Percentiles rank a stretch among this genome's conserved stretches.
These are phyloP conservation scores for Erysimum cheiri DNA, from an alignment of 441 rosid genomes.

Conservation along the genomic window DNA sequence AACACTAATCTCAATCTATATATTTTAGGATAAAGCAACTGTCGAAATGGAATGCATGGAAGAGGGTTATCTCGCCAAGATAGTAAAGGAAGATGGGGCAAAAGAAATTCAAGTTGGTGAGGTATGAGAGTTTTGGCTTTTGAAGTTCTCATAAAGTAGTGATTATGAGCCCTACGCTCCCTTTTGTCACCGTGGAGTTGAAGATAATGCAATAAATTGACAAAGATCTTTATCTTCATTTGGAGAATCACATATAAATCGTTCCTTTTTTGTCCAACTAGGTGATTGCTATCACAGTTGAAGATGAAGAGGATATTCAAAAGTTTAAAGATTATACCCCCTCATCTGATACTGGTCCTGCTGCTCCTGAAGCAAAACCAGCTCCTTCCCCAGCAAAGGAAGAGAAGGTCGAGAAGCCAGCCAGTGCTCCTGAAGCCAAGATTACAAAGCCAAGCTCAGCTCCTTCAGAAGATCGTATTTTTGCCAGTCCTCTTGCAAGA, in stretches of 20 bases:
- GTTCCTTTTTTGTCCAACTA: slow-evolving; percentile 37
- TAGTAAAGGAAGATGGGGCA: slow-evolving; percentile 81
- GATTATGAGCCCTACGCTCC: slow-evolving; percentile 18
- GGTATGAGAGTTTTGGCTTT: slow-evolving; percentile 54
- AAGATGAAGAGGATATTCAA: slow-evolving; percentile 82
- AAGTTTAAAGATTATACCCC: slow-evolving; percentile 92
- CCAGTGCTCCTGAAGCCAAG: slow-evolving; percentile 63
- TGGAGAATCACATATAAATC: slow-evolving; percentile 5
- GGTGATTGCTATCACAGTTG: slow-evolving; percentile 90
- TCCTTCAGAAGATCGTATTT: slow-evolving; percentile 70
- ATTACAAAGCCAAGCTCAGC: slow-evolving; percentile 55
- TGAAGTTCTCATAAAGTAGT: slow-evolving; percentile 16
- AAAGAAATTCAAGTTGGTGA: slow-evolving; percentile 95
- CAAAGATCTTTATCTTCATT: slow-evolving; percentile 20
- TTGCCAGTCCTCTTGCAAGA: slow-evolving; percentile 90
- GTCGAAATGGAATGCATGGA: slow-evolving; percentile 99
- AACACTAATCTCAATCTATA: slow-evolving; percentile 24
- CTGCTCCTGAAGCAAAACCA: slow-evolving; percentile 55
- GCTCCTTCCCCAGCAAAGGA: slow-evolving; percentile 62
- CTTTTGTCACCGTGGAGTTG: neutral
- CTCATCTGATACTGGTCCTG: slow-evolving; percentile 48
- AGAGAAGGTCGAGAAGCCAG: slow-evolving; percentile 66
- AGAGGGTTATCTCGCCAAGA: slow-evolving; percentile 96
- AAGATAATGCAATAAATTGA: slow-evolving; percentile 11
- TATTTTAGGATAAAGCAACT: slow-evolving; percentile 85